Percentiles rank a stretch among this genome's conserved stretches.
Evolutionary conservation across 208 protist species (phyloP).

Genomic region (Trypanosoma cruzi): DNA sequence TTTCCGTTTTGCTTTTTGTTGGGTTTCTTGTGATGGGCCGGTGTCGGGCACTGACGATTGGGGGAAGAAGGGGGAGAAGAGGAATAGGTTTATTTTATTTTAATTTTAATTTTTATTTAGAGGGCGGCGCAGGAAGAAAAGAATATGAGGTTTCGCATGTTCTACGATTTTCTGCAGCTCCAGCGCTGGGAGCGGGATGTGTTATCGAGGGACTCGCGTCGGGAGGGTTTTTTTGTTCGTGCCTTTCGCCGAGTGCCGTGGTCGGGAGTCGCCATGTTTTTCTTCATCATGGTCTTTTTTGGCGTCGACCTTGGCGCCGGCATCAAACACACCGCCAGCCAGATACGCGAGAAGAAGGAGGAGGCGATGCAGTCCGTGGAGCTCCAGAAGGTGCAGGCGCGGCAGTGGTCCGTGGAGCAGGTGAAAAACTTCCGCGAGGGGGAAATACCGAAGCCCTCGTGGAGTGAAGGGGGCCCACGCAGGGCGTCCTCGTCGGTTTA

Average conservation of each 20-base stretch:
- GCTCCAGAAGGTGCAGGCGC: constrained; percentile 64
- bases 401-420: constrained; percentile 85
- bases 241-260: constrained; percentile 70
- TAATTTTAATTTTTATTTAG: constrained; percentile 4
- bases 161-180: constrained; percentile 64
- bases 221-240: constrained; percentile 46
- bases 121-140: not conserved
- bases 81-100: not conserved
- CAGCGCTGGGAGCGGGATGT: constrained; percentile 81
- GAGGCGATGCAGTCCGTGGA: constrained; percentile 61
- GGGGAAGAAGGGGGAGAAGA: not conserved
- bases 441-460: constrained; percentile 75
- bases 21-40: not conserved
- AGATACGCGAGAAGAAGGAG: constrained; percentile 80
- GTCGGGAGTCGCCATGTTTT: constrained; percentile 77
- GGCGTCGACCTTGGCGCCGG: constrained; percentile 79
- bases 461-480: constrained; percentile 60
- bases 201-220: constrained; percentile 45
- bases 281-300: constrained; percentile 89
- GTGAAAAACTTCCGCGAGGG: constrained; percentile 70
- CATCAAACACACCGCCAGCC: constrained; percentile 70
- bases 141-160: constrained; percentile 53
- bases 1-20: not conserved
- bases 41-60: not conserved
- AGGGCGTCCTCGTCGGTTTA: not conserved